These are phyloP conservation scores for Pythium scleroteichum DNA, from an alignment of 352 stramenopile genomes.

Conservation along the genomic window DNA sequence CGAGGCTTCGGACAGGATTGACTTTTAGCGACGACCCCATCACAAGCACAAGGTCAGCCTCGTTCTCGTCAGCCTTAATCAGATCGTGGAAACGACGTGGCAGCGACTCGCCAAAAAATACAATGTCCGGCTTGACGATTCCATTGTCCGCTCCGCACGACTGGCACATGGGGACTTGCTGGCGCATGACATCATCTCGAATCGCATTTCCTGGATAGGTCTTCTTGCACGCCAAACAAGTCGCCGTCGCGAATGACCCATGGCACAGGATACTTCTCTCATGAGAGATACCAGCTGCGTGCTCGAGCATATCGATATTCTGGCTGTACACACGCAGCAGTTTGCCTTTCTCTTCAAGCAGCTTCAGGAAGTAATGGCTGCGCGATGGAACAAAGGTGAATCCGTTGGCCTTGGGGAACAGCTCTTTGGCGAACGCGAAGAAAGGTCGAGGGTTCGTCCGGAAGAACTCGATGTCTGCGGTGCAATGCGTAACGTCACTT, in stretches of 20 bases:
- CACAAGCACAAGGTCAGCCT: constrained; percentile 97
- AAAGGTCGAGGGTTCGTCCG: constrained; percentile 95
- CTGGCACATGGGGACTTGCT: constrained; percentile 79
- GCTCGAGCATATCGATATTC: constrained; percentile 99
- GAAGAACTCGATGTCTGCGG: constrained; percentile 95
- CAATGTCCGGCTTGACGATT: constrained; percentile 97
- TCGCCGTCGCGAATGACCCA: constrained; percentile 92
- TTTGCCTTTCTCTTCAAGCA: constrained; percentile 91
- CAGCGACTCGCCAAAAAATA: constrained; percentile 98
- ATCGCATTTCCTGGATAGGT: constrained; percentile 85
- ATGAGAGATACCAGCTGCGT: constrained; percentile 89
- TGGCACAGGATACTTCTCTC: constrained; percentile 94
- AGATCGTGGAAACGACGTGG: constrained; percentile 88
- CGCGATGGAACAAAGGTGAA: constrained; percentile 84
- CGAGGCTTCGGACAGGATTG: constrained; percentile 91
- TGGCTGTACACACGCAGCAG: constrained; percentile 95
- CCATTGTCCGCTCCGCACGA: constrained; percentile 75
- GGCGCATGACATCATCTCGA: constrained; percentile 76
- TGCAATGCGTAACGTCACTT: background rate
- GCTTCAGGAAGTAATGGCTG: constrained; percentile 96
- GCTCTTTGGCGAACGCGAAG: constrained; percentile 94
- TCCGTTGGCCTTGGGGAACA: constrained; percentile 78
- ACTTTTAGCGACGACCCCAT: constrained; percentile 99
- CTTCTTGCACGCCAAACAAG: constrained; percentile 89
- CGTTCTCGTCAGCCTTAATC: constrained; percentile 75